Base-by-base conservation (phyloP, 176 grass and related monocot species). In the Bothriochloa decipiens region DNA sequence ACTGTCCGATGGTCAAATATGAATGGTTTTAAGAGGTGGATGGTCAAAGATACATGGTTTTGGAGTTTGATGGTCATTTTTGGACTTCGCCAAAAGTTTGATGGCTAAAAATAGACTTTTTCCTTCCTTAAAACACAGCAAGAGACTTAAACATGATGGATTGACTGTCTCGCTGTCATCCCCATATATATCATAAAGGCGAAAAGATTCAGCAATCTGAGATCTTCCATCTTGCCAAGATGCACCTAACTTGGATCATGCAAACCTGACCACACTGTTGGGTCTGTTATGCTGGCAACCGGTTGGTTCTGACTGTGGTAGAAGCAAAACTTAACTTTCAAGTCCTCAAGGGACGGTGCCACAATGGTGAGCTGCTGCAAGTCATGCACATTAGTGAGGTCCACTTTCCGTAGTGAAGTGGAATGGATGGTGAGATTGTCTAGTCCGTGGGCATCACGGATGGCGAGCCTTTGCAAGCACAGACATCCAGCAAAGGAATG, bases 401-500 rank as follows among this genome's bases (percentile, higher is more conserved):
- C 17, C 17, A 86, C 7, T 11, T 65, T 3, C 32, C 23, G 11
- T 11, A 81, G 77, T 43, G 77, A 75, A 23, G 67, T 15, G 0
- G 70, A 86, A 72, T 29, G 2, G 60, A 87, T 75, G 61, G 3
- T 55, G 46, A 87, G 52, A 33, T 57, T 81, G 0, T 53, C 36
- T 26, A 81, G 9, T 2, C 43, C 69, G 0, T 1, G 25, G 13
- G 58, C 11, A 4, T 81, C 26, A 2, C 0, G 1, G 33, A 87
- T 3, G 70, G 11, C 4, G 68, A 80, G 57, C 1, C 20, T 65
- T 23, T 41, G 42, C 55, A 86, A 15, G 55, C 29, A 86, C 0
- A 68, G 76, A 28, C 17, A 80, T 63, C 41, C 20, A 11, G 18
- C 6, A 27, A 80, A 6, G 64, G 68, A 12, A 86, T 8, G n/a